A percentile compares a stretch with the other conserved stretches of the same genome.
Evolutionary conservation across 2,329 filamentous ascomycete species (phyloP).

Genomic region (Epichloe festucae): DNA sequence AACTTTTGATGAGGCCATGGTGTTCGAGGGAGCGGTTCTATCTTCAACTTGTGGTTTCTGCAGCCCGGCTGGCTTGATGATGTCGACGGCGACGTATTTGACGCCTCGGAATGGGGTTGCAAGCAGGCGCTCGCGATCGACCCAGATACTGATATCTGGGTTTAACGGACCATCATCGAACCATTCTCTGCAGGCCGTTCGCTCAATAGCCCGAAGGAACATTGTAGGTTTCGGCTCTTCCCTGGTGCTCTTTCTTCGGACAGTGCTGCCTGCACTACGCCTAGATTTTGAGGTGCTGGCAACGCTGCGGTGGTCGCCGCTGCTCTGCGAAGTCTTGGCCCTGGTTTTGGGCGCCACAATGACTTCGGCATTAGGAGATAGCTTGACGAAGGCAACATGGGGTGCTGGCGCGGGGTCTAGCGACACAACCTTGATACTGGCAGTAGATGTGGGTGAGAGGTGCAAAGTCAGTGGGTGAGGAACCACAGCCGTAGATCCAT

Average conservation of each 20-base stretch:
- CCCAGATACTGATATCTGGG: conserved; percentile 61
- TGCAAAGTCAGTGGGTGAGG: conserved; percentile 81
- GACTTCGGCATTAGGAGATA: conserved; percentile 87
- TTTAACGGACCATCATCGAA: conserved; percentile 56
- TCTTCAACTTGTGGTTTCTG: conserved; percentile 58
- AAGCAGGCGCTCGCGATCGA: conserved; percentile 65
- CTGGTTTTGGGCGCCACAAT: conserved; percentile 92
- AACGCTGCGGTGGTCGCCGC: conserved; percentile 68
- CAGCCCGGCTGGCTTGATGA: conserved; percentile 71
- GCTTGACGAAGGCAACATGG: conserved; percentile 72
- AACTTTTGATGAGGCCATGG: conserved; percentile 38
- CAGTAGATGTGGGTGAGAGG: conserved; percentile 87
- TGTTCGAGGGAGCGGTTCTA: conserved; percentile 42
- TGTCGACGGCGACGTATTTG: conserved; percentile 67
- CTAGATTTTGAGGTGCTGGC: conserved; percentile 69
- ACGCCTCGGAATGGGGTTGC: conserved; percentile 62
- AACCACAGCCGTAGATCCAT: conserved; percentile 35
- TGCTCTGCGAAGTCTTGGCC: conserved; percentile 50
- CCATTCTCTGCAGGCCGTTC: conserved; percentile 55
- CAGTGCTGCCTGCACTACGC: conserved; percentile 63
- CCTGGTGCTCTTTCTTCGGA: conserved; percentile 40
- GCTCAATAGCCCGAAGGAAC: conserved; percentile 71
- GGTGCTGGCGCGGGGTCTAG: conserved; percentile 61
- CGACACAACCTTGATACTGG: conserved; percentile 76
- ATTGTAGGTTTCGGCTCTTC: conserved; percentile 56